Conservation (phyloP, 2,329 filamentous ascomycete species). For the Ascochyta koolunga region DNA sequence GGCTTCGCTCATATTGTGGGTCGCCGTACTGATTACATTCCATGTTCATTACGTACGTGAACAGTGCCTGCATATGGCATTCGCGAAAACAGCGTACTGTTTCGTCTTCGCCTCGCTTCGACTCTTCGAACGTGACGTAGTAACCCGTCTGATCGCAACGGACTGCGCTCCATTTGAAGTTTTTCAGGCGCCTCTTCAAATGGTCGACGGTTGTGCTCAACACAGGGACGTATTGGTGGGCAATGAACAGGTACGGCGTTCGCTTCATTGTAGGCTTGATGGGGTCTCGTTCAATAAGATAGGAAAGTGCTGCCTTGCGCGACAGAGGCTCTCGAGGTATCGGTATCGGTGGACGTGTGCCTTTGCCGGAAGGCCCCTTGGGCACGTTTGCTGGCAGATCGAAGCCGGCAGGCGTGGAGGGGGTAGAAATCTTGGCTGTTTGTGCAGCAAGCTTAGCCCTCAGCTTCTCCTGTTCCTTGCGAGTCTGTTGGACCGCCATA, state of each 20-base stretch:
- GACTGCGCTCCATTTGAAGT: slow-evolving; percentile 80
- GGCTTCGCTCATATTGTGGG: slow-evolving; percentile 64
- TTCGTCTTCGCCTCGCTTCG: slow-evolving; percentile 75
- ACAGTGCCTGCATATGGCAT: slow-evolving; percentile 82
- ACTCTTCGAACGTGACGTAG: slow-evolving; percentile 88
- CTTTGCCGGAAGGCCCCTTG: slow-evolving; percentile 75
- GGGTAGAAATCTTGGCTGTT: slow-evolving; percentile 26
- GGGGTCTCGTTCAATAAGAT: slow-evolving; percentile 67
- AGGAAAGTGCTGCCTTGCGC: slow-evolving; percentile 53
- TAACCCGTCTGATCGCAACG: slow-evolving; percentile 86
- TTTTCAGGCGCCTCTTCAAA: slow-evolving; percentile 86
- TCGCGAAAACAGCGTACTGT: slow-evolving; percentile 78
- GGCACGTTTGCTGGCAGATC: slow-evolving; percentile 83
- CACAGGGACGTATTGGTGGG: slow-evolving; percentile 85
- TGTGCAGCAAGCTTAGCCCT: slow-evolving; percentile 42
- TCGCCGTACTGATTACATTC: slow-evolving; percentile 75
- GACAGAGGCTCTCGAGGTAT: slow-evolving; percentile 49
- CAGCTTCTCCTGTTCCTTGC: slow-evolving; percentile 63
- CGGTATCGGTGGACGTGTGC: slow-evolving; percentile 44
- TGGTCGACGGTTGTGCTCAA: slow-evolving; percentile 85
- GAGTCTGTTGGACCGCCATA: slow-evolving; percentile 71
- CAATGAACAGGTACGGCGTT: slow-evolving; percentile 88
- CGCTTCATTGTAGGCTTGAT: slow-evolving; percentile 73
- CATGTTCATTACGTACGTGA: slow-evolving; percentile 94
- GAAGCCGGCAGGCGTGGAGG: slow-evolving; percentile 31